Conservation (phyloP, 2,329 filamentous ascomycete genomes). For the Diaporthe citriasiana region DNA sequence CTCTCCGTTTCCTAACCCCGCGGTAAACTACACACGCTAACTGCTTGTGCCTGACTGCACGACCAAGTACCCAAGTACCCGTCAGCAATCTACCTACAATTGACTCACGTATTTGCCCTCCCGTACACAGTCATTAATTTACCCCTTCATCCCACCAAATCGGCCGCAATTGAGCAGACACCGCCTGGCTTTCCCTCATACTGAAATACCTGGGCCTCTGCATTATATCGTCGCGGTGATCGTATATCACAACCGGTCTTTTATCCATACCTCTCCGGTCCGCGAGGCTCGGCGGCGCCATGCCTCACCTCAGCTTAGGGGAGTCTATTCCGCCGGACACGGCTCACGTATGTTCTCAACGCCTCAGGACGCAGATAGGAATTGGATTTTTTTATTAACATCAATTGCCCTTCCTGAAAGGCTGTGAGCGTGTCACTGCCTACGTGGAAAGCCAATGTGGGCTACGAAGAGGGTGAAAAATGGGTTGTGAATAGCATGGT, state of each 20-base stretch:
- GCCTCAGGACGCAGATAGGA: neutral
- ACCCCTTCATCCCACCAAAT: neutral
- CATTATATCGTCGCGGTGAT: neutral
- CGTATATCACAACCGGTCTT: neutral
- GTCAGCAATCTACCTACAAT: neutral
- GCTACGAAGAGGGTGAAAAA: slow-evolving; percentile 91
- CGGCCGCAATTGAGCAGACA: neutral
- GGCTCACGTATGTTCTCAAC: slow-evolving; percentile 74
- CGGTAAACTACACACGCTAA: neutral
- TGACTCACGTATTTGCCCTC: neutral
- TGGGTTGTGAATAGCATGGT: slow-evolving; percentile 90
- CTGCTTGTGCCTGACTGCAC: neutral
- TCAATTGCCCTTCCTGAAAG: slow-evolving; percentile 60
- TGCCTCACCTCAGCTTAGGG: slow-evolving; percentile 70
- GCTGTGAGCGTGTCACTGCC: slow-evolving; percentile 96
- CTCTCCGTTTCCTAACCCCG: neutral
- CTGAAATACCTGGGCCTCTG: neutral
- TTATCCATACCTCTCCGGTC: neutral
- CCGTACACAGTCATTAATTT: slow-evolving; percentile 1
- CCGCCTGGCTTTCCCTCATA: neutral
- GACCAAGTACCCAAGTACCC: neutral
- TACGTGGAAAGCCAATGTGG: slow-evolving; percentile 91
- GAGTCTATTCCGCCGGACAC: slow-evolving; percentile 84
- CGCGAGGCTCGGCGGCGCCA: slow-evolving; percentile 45
- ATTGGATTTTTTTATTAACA: neutral